Evolutionary conservation across 306 rosid species (phyloP).

Genomic region (Arachis hypogaea): DNA sequence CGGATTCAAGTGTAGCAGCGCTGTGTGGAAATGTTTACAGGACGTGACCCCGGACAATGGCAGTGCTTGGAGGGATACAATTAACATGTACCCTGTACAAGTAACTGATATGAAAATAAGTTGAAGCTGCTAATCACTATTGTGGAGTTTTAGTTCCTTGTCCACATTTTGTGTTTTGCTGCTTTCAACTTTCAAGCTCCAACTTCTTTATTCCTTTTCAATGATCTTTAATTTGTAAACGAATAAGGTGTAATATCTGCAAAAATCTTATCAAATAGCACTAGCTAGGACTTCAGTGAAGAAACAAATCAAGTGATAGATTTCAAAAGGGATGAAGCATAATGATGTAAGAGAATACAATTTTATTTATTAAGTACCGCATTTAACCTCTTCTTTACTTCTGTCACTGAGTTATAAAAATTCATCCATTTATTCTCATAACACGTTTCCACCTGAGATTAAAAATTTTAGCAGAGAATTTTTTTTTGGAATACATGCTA

Average conservation of each 20-base stretch:
- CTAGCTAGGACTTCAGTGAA: too few relatives aligned
- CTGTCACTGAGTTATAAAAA: not conserved
- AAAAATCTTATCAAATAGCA: too few relatives aligned
- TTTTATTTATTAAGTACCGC: too few relatives aligned
- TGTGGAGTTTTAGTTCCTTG: slow-evolving; percentile 16
- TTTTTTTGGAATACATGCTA: not conserved
- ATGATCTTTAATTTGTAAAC: not conserved
- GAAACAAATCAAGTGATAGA: too few relatives aligned
- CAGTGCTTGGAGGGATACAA: slow-evolving; percentile 60
- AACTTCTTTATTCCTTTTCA: slow-evolving; percentile 19
- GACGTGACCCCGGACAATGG: slow-evolving; percentile 40
- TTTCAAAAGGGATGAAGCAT: too few relatives aligned
- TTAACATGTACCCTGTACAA: slow-evolving; percentile 51
- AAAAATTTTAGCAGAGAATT: not conserved
- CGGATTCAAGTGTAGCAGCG: slow-evolving; percentile 71
- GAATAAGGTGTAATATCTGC: not conserved
- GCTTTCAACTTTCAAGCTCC: slow-evolving; percentile 1
- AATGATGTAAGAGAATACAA: too few relatives aligned
- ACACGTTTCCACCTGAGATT: not conserved
- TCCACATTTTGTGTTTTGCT: slow-evolving; percentile 2
- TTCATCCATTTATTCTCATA: not conserved
- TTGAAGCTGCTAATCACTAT: slow-evolving; percentile 9
- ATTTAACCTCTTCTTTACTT: too few relatives aligned
- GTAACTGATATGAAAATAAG: slow-evolving; percentile 26
- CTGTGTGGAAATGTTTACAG: slow-evolving; percentile 53